Evolutionary conservation across 306 rosid species (phyloP).

Genomic region (Quercus ilex): DNA sequence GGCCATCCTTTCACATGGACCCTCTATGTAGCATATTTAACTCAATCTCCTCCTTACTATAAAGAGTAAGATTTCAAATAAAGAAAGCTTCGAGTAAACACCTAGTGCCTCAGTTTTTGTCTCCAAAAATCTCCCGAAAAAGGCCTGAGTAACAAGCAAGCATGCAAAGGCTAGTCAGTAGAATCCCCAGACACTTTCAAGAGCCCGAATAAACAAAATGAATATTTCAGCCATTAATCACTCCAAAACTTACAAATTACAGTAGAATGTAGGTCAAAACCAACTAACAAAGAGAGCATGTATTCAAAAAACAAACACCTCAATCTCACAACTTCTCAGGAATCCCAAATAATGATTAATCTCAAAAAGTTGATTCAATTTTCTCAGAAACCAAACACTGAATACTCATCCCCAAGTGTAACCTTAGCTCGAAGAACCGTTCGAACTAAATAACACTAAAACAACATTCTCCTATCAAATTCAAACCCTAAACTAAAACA

Average conservation of each 20-base stretch:
- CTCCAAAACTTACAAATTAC: conserved; percentile 10
- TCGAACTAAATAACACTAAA: conserved; percentile 1
- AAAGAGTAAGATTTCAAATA: conserved; percentile 16
- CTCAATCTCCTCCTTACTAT: conserved; percentile 22
- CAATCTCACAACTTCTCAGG: neutral
- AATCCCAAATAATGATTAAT: conserved; percentile 5
- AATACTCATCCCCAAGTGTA: neutral
- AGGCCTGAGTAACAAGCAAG: conserved; percentile 31
- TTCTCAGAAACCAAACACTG: conserved; percentile 19
- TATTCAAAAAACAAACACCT: neutral
- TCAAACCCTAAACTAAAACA: conserved; percentile 13
- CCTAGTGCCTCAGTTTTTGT: conserved; percentile 29
- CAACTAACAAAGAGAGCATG: neutral
- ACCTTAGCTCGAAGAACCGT: conserved; percentile 14
- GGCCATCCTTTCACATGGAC: conserved; percentile 72
- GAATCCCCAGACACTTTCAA: neutral
- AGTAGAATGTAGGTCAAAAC: conserved; percentile 8
- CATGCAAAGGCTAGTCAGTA: conserved; percentile 19
- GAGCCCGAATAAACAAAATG: neutral
- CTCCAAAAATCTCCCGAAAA: conserved; percentile 21
- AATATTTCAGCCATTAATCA: neutral
- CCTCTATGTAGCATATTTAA: conserved; percentile 25
- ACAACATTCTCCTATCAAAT: conserved; percentile 10
- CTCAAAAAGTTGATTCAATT: neutral
- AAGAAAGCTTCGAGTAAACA: neutral